A percentile compares a stretch with the other conserved stretches of the same genome.
These are phyloP conservation scores for Pythium rhizo-oryzae DNA, from an alignment of 352 stramenopile genomes.

Conservation along the genomic window DNA sequence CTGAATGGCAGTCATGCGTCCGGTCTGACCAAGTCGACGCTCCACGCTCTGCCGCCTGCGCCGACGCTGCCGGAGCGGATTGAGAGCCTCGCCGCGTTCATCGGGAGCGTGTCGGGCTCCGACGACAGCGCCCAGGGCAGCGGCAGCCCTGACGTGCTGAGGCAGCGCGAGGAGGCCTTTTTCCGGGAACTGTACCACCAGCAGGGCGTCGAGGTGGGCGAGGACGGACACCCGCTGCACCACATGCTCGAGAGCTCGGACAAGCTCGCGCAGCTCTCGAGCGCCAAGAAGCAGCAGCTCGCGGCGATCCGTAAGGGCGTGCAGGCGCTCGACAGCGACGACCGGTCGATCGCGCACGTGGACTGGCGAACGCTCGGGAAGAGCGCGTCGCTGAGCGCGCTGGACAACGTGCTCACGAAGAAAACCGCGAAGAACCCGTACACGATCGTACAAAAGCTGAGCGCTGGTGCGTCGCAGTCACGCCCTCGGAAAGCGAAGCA, in stretches of 20 bases:
- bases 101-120: neutral
- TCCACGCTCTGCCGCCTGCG: slow-evolving; percentile 37
- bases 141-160: neutral
- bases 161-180: slow-evolving; percentile 62
- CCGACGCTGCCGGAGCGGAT: slow-evolving; percentile 65
- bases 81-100: slow-evolving; percentile 50
- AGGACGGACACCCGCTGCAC: slow-evolving; percentile 55
- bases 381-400: slow-evolving; percentile 40
- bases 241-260: slow-evolving; percentile 74
- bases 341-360: neutral
- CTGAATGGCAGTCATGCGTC: neutral
- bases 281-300: slow-evolving; percentile 44
- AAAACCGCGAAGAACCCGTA: slow-evolving; percentile 22
- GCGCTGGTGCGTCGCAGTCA: neutral
- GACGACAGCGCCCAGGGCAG: neutral
- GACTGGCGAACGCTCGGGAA: slow-evolving; percentile 24
- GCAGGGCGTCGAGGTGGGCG: slow-evolving; percentile 36
- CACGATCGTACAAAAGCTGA: slow-evolving; percentile 20
- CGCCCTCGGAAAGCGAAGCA: neutral
- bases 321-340: slow-evolving; percentile 16
- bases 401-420: slow-evolving; percentile 42
- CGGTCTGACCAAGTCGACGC: slow-evolving; percentile 14
- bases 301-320: slow-evolving; percentile 37
- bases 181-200: slow-evolving; percentile 74
- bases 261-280: slow-evolving; percentile 40